These are phyloP conservation scores for Rhizoclosmatium sp. DNA, from an alignment of 192 early-diverging fungal species.

Conservation along the genomic window DNA sequence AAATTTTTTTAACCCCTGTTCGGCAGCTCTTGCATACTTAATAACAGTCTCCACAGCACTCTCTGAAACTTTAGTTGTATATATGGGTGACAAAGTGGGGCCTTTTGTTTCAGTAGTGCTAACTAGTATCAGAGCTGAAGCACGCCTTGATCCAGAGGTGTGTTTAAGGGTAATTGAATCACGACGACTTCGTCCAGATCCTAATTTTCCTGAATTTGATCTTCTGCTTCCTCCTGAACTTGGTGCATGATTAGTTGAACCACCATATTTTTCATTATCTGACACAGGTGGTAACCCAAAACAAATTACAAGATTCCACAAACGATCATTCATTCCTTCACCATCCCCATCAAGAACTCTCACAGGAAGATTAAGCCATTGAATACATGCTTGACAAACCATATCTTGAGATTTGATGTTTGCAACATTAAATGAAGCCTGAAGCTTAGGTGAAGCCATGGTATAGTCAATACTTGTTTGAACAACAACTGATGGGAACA, in stretches of 20 bases:
- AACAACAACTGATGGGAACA: not conserved
- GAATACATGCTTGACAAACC: slow-evolving; percentile 15
- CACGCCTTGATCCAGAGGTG: not conserved
- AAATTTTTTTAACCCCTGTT: slow-evolving; percentile 7
- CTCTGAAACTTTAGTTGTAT: slow-evolving; percentile 20
- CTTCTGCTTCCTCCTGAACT: not conserved
- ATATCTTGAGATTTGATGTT: not conserved
- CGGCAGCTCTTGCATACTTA: not conserved
- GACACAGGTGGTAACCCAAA: not conserved
- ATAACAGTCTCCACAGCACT: slow-evolving; percentile 6
- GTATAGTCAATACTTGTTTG: not conserved
- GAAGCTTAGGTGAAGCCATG: not conserved
- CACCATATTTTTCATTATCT: slow-evolving; percentile 1
- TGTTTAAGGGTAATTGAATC: not conserved
- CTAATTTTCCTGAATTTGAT: not conserved
- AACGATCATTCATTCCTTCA: slow-evolving; percentile 21
- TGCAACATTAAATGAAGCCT: not conserved
- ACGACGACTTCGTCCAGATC: not conserved
- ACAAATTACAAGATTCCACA: slow-evolving; percentile 31
- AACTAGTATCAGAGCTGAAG: slow-evolving; percentile 13
- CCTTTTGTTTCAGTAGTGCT: not conserved
- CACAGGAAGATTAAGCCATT: slow-evolving; percentile 33
- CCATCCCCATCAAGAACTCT: slow-evolving; percentile 14
- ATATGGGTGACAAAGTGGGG: not conserved
- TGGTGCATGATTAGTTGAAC: not conserved